Conservation (phyloP, 441 rosid genomes). For the Brassica balearica region DNA sequence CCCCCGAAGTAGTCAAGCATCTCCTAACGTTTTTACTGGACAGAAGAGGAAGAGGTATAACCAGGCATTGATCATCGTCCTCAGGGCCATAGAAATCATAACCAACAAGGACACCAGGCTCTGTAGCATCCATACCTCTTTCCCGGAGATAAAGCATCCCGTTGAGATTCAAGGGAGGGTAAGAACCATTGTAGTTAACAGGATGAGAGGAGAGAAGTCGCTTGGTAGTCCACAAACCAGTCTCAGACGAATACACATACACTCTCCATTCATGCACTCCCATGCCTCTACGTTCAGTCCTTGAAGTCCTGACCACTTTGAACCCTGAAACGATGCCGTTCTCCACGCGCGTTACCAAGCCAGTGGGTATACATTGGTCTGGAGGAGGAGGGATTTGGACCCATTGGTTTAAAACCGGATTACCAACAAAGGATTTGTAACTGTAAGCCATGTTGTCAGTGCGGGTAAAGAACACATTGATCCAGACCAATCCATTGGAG, state of each 20-base stretch:
- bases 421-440: slow-evolving; percentile 22
- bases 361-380: background rate
- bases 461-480: background rate
- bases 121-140: background rate
- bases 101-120: slow-evolving; percentile 19
- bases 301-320: slow-evolving; percentile 19
- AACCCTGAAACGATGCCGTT: slow-evolving; percentile 11
- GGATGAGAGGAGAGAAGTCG: slow-evolving; percentile 4
- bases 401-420: slow-evolving; percentile 25
- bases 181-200: background rate
- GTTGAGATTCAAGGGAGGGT: slow-evolving; percentile 6
- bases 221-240: slow-evolving; percentile 14
- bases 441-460: background rate
- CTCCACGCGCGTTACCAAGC: slow-evolving; percentile 18
- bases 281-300: background rate
- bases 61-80: slow-evolving; percentile 9
- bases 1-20: slow-evolving; percentile 31
- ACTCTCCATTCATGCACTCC: slow-evolving; percentile 19
- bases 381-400: slow-evolving; percentile 29
- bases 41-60: slow-evolving; percentile 27
- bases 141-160: slow-evolving; percentile 30
- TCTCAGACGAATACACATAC: slow-evolving; percentile 18
- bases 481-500: slow-evolving; percentile 26
- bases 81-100: slow-evolving; percentile 28
- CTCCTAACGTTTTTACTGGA: background rate